These are phyloP conservation scores for Pinus tabuliformis DNA, from an alignment of 75 land plant genomes.

Conservation along the genomic window DNA sequence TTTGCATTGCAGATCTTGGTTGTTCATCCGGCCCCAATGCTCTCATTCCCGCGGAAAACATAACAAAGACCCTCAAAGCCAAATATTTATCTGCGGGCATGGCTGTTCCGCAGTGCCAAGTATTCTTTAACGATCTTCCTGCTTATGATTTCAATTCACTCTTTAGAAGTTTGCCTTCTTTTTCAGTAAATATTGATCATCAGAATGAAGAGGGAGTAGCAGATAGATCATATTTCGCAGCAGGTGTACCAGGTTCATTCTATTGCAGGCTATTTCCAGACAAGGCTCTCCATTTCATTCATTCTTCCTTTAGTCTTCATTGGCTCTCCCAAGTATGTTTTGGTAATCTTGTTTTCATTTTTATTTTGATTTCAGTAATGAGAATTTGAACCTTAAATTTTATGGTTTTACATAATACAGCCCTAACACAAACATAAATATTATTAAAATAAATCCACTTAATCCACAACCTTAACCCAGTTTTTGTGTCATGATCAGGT, in stretches of 20 bases:
- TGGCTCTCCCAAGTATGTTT: conserved; percentile 41
- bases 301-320: conserved; percentile 26
- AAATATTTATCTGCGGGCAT: too few species aligned
- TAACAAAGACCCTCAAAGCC: too few species aligned
- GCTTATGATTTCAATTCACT: conserved; percentile 66
- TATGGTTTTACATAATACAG: not conserved
- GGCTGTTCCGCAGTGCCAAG: conserved; percentile 32
- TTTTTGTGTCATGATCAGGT: conserved; percentile 7
- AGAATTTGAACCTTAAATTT: not conserved
- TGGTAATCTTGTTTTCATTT: not conserved
- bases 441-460: not conserved
- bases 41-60: too few species aligned
- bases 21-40: too few species aligned
- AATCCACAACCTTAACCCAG: not conserved
- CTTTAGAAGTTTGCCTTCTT: conserved; percentile 34
- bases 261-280: conserved; percentile 35
- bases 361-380: too few species aligned
- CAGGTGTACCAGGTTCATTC: conserved; percentile 46
- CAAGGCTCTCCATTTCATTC: conserved; percentile 22
- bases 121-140: conserved; percentile 56
- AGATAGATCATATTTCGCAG: conserved; percentile 16
- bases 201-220: not conserved
- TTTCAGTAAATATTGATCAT: not conserved
- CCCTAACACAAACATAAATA: not conserved
- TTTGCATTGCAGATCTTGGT: too few species aligned